Evolutionary conservation across 306 rosid species (phyloP).

Genomic region (Geum urbanum): DNA sequence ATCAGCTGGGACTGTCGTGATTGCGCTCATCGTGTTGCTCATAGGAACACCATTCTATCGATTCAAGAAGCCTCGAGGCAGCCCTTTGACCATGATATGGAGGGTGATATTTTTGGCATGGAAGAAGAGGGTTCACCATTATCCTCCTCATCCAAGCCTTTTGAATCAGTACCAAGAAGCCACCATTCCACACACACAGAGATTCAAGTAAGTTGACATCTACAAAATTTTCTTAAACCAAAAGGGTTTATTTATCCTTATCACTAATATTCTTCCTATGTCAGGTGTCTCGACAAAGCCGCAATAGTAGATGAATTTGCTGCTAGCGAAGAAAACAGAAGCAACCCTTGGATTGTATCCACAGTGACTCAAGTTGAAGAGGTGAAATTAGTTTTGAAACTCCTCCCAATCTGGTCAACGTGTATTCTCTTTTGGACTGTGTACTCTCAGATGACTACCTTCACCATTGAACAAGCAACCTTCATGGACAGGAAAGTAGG

Average conservation of each 20-base stretch:
- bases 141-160: conserved; percentile 56
- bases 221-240: background rate
- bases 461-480: conserved; percentile 96
- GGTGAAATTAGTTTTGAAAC: conserved; percentile 79
- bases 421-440: conserved; percentile 93
- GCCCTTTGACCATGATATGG: conserved; percentile 83
- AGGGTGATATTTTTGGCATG: conserved; percentile 79
- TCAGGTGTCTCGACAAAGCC: conserved; percentile 87
- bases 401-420: conserved; percentile 90
- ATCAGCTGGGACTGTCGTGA: conserved; percentile 67
- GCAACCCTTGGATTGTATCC: conserved; percentile 61
- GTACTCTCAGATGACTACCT: conserved; percentile 90
- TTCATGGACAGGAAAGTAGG: conserved; percentile 72
- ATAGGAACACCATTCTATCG: conserved; percentile 62
- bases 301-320: conserved; percentile 58
- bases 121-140: conserved; percentile 54
- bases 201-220: conserved; percentile 42
- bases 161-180: conserved; percentile 62
- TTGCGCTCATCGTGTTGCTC: conserved; percentile 54
- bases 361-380: conserved; percentile 82
- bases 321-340: conserved; percentile 35
- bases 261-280: background rate
- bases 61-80: conserved; percentile 70
- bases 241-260: background rate
- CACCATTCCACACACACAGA: conserved; percentile 58